phyloP scores from a whole-genome alignment of 1,284 basidiomycete genomes.

The Puccinia hordei region DNA sequence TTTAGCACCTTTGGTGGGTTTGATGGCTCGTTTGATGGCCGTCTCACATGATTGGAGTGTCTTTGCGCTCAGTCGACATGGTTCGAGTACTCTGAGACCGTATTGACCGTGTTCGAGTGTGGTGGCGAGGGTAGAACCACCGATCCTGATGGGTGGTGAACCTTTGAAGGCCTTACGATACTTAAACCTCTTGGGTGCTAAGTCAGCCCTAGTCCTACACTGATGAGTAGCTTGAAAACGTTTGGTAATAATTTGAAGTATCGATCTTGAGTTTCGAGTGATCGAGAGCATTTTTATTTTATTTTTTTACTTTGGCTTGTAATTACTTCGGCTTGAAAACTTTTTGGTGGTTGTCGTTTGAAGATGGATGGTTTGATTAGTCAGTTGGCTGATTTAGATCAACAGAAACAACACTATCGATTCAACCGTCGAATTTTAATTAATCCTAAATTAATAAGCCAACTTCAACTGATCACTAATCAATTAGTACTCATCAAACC shows the following conservation, averaged over 20 bases:
- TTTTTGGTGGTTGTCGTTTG: neutral
- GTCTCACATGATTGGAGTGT: conserved; percentile 45
- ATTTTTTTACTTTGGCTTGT: too few species aligned
- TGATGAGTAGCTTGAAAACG: neutral
- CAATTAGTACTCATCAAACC: neutral
- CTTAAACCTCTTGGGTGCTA: conserved; percentile 37
- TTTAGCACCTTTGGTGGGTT: conserved; percentile 39
- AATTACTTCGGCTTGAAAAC: too few species aligned
- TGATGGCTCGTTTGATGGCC: conserved; percentile 46
- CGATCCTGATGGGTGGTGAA: conserved; percentile 17
- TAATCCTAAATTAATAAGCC: neutral
- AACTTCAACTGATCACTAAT: neutral
- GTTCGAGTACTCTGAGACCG: conserved; percentile 36
- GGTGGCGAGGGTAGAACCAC: conserved; percentile 41
- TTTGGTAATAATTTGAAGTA: too few species aligned
- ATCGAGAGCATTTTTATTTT: neutral
- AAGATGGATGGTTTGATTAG: too few species aligned
- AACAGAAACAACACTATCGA: neutral
- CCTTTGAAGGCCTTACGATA: conserved; percentile 49
- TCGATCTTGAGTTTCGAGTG: too few species aligned
- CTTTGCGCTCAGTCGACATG: conserved; percentile 41
- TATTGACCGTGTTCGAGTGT: conserved; percentile 47
- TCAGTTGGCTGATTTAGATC: too few species aligned
- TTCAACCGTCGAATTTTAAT: neutral
- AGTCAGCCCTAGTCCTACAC: neutral